phyloP scores from a whole-genome alignment of 192 early-diverging fungal species.

The Kickxella alabastrina region DNA sequence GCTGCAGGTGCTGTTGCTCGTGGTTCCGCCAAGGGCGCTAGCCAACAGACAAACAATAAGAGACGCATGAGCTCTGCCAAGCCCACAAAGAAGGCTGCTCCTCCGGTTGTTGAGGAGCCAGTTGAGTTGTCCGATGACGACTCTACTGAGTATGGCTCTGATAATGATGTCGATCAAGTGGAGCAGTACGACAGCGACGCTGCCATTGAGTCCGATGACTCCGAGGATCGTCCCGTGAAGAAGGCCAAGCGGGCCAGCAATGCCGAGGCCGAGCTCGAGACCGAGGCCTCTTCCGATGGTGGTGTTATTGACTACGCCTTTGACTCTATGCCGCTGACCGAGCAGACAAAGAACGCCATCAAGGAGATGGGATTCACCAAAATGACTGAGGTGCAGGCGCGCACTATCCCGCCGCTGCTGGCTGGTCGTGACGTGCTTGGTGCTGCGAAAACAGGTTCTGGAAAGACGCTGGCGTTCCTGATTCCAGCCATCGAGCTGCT shows the following conservation, averaged over 20 bases:
- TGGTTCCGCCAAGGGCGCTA: constrained; percentile 1
- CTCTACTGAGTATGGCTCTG: neutral
- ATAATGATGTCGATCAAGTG: constrained; percentile 1
- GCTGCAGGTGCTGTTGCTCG: constrained; percentile 4
- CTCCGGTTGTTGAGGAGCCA: neutral
- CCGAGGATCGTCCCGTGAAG: neutral
- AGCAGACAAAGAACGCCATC: constrained; percentile 77
- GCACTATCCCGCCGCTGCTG: constrained; percentile 90
- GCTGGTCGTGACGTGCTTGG: constrained; percentile 97
- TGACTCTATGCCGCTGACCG: constrained; percentile 70
- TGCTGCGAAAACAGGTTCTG: constrained; percentile 96
- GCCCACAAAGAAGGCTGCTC: constrained; percentile 1
- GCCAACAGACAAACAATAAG: constrained; percentile 1
- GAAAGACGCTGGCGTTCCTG: constrained; percentile 95
- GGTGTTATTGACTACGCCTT: constrained; percentile 60
- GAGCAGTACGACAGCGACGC: constrained; percentile 11
- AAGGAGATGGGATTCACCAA: constrained; percentile 85
- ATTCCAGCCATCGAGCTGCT: constrained; percentile 92
- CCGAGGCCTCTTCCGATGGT: neutral
- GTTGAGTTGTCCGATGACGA: neutral
- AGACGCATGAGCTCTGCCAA: constrained; percentile 9
- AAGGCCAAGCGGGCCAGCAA: constrained; percentile 3
- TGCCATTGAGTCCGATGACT: constrained; percentile 7
- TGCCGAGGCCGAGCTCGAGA: constrained; percentile 4
- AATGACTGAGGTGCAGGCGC: constrained; percentile 98